Evolutionary conservation across 2,329 filamentous ascomycete genomes (phyloP), one percentile per base, ranked within the genome.

Genomic region (Botrytis medusae): DNA sequence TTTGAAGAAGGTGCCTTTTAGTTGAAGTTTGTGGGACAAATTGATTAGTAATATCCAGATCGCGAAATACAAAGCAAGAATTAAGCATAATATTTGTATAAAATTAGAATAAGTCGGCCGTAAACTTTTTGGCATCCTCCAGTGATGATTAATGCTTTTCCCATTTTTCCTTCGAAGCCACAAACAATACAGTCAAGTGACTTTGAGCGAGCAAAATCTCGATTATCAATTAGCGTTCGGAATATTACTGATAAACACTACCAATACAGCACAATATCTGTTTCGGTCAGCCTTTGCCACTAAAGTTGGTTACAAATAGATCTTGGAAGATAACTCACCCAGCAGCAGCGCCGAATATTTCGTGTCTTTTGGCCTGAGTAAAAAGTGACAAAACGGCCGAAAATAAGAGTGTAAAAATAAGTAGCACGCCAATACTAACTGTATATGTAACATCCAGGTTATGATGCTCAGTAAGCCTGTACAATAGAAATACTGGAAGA

Each of bases 341-440:
- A 68, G 78, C 78, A 62, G 77, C 76, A 6, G 78, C 76, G n/a
- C 72, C 76, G n/a, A 79, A 64, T 20, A 79, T 72, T 32, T 79
- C 78, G 68, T 79, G 78, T 32, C 78, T 63, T 68, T 75, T 78
- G 6, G 78, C 78, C 71, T 74, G 72, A 0, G 77, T 79, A 46
- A 79, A 78, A 1, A 78, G 67, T 0, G 73, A 69, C 16, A 78
- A 48, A 2, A 72, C 75, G 0, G 71, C 75, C 1, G 76, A 77
- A 67, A 79, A 79, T 0, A 78, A 29, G 9, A 78, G 62, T 5
- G 75, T 79, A 9, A 75, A 75, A n/a, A 77, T 61, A 10, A 78
- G 71, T 37, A 78, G 25, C 1, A 79, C 57, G 54, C 74, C 74
- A 18, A 78, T 77, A 12, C 71, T 75, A 25, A 75, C 61, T 1